A percentile compares a stretch with the other conserved stretches of the same genome.
These are phyloP conservation scores for Cicer arietinum DNA, from an alignment of 306 rosid species.

Conservation along the genomic window DNA sequence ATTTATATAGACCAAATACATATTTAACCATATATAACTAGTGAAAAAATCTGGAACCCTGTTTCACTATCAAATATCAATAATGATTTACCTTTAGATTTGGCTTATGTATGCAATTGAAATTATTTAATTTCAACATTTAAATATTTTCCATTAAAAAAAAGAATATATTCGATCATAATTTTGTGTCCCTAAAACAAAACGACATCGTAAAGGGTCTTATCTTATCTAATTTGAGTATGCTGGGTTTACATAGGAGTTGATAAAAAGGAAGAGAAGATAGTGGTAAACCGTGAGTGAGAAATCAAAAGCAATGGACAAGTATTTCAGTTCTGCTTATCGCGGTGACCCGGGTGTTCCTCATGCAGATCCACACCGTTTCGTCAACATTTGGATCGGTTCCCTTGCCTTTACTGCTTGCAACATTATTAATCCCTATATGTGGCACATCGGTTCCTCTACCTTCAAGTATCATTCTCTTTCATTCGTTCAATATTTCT, in stretches of 20 bases:
- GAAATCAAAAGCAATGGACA: constrained; percentile 59
- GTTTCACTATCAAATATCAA: too few relatives aligned
- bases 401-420: constrained; percentile 60
- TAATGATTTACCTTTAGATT: too few relatives aligned
- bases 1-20: too few relatives aligned
- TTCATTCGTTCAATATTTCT: not conserved
- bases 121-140: too few relatives aligned
- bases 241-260: not conserved
- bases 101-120: too few relatives aligned
- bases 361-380: constrained; percentile 66
- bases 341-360: constrained; percentile 97
- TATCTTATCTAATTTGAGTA: not conserved
- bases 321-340: constrained; percentile 88
- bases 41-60: too few relatives aligned
- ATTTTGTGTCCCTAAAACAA: not conserved
- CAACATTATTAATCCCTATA: constrained; percentile 68
- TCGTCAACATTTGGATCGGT: constrained; percentile 79
- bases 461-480: constrained; percentile 60
- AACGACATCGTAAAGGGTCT: not conserved
- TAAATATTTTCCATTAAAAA: too few relatives aligned
- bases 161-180: too few relatives aligned
- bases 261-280: not conserved
- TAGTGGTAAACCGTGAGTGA: not conserved
- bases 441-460: constrained; percentile 68
- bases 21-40: too few relatives aligned